Conservation (phyloP, 805 yeast genomes). For the Candida lessepsii region DNA sequence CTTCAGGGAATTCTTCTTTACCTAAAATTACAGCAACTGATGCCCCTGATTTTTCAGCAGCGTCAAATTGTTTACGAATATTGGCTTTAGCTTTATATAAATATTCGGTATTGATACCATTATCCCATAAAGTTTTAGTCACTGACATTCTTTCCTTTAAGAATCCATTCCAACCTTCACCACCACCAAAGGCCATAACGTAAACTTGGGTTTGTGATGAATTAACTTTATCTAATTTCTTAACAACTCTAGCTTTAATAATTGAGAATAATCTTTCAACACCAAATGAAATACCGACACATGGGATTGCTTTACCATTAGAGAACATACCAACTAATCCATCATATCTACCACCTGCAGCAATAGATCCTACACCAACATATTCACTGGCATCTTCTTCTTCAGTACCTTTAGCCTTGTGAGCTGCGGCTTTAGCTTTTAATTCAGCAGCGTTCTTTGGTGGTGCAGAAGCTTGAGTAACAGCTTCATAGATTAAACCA, state of each 20-base stretch:
- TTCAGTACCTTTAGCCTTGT: constrained; percentile 24
- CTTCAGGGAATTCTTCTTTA: constrained; percentile 85
- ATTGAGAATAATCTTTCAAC: constrained; percentile 92
- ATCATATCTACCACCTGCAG: constrained; percentile 99
- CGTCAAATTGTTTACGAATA: constrained; percentile 94
- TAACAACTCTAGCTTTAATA: constrained; percentile 70
- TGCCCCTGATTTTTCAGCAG: constrained; percentile 94
- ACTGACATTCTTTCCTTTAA: constrained; percentile 87
- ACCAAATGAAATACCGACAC: constrained; percentile 97
- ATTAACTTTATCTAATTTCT: constrained; percentile 60
- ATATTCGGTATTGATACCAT: constrained; percentile 88
- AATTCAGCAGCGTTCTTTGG: constrained; percentile 75
- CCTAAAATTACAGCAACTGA: constrained; percentile 90
- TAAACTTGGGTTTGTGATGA: constrained; percentile 90
- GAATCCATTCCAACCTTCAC: constrained; percentile 93
- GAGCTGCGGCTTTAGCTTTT: constrained; percentile 42
- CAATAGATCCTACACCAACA: constrained; percentile 97
- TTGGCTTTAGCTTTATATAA: constrained; percentile 92
- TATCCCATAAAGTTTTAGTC: constrained; percentile 79
- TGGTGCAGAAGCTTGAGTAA: constrained; percentile 94
- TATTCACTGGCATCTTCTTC: constrained; percentile 87
- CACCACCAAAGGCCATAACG: constrained; percentile 98
- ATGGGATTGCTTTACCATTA: constrained; percentile 88
- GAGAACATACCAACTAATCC: constrained; percentile 96
- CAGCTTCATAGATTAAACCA: constrained; percentile 95